These are phyloP conservation scores for Phytopythium boreale DNA, from an alignment of 352 stramenopile species.

Conservation along the genomic window DNA sequence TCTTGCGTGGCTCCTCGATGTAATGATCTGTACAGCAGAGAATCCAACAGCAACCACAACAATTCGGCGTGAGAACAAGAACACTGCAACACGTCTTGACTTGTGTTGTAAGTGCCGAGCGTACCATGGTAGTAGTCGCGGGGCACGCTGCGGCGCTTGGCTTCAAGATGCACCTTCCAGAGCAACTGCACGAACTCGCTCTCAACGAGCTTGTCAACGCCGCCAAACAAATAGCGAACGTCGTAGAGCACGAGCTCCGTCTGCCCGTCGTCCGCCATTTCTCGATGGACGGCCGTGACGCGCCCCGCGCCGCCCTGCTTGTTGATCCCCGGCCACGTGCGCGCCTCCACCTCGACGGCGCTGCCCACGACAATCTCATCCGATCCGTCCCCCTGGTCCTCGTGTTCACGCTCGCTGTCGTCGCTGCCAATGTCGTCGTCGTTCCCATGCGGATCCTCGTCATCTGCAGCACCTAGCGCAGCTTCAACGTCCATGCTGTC, in stretches of 20 bases:
- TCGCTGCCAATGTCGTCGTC: background rate
- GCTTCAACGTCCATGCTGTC: background rate
- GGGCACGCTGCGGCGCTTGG: conserved; percentile 31
- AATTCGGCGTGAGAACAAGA: background rate
- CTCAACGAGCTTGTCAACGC: conserved; percentile 72
- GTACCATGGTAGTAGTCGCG: conserved; percentile 71
- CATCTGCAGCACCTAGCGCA: conserved; percentile 6
- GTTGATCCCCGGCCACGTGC: conserved; percentile 87
- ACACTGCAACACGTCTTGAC: background rate
- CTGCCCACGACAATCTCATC: conserved; percentile 24
- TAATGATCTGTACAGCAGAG: conserved; percentile 1
- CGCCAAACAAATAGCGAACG: conserved; percentile 78
- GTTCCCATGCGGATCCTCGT: conserved; percentile 1
- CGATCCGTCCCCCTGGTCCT: background rate
- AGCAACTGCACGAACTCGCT: conserved; percentile 64
- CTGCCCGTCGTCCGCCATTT: conserved; percentile 15
- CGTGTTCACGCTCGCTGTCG: conserved; percentile 4
- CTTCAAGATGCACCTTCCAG: conserved; percentile 31
- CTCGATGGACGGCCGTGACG: conserved; percentile 41
- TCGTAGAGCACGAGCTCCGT: conserved; percentile 60
- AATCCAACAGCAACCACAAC: background rate
- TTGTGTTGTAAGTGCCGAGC: background rate
- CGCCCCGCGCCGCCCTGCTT: conserved; percentile 73
- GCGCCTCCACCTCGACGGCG: conserved; percentile 58
- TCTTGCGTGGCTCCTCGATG: conserved; percentile 2